These are phyloP conservation scores for Datisca glomerata DNA, from an alignment of 306 rosid genomes.

Conservation along the genomic window DNA sequence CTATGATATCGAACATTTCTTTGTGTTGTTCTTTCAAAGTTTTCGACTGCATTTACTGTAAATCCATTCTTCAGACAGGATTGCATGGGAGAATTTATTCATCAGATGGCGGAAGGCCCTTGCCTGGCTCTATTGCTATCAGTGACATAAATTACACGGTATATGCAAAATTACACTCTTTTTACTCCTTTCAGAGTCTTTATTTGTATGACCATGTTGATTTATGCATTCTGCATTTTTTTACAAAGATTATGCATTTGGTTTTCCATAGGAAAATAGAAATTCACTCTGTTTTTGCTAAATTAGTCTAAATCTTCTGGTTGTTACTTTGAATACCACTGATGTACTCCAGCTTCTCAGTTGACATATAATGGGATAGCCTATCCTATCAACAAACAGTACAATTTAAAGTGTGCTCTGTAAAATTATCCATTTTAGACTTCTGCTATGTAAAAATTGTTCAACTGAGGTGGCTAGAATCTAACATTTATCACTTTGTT, in stretches of 20 bases:
- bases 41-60: neutral
- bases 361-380: too few species aligned
- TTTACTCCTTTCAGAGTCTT: conserved; percentile 2
- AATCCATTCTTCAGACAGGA: conserved; percentile 46
- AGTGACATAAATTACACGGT: conserved; percentile 68
- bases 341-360: too few species aligned
- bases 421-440: too few species aligned
- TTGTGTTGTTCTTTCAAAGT: neutral
- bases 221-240: too few species aligned
- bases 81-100: conserved; percentile 84
- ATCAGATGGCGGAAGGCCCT: conserved; percentile 64
- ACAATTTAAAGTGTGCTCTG: too few species aligned
- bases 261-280: too few species aligned
- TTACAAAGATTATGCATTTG: neutral
- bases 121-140: conserved; percentile 49
- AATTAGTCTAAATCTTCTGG: conserved; percentile 40
- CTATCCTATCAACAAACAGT: too few species aligned
- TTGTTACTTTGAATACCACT: conserved; percentile 21
- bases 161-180: conserved; percentile 1
- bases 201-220: neutral
- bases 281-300: too few species aligned
- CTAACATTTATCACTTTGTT: too few species aligned
- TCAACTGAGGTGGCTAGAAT: too few species aligned
- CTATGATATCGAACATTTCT: neutral
- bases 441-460: too few species aligned